phyloP scores from a whole-genome alignment of 1,139 yeast species.

The Candida frijolesensis region DNA sequence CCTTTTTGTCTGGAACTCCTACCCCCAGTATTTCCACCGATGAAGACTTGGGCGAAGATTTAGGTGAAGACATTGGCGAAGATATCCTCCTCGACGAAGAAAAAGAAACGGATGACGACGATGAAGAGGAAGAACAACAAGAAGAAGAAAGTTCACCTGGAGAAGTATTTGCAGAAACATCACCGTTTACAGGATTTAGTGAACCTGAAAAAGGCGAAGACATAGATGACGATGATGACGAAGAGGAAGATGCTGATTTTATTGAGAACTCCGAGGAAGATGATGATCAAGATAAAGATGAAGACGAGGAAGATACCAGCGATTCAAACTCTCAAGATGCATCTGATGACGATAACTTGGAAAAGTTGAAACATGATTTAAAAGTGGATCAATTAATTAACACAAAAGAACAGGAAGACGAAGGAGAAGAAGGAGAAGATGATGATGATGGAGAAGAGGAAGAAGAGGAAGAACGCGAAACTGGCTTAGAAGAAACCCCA shows the following conservation, averaged over 20 bases:
- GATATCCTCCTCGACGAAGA: neutral
- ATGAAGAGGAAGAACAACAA: conserved; percentile 20
- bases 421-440: conserved; percentile 19
- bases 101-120: neutral
- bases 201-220: conserved; percentile 28
- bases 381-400: conserved; percentile 31
- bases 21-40: conserved; percentile 12
- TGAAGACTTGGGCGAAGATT: conserved; percentile 17
- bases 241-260: conserved; percentile 19
- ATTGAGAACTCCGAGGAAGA: conserved; percentile 15
- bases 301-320: conserved; percentile 19
- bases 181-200: conserved; percentile 20
- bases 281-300: conserved; percentile 19
- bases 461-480: conserved; percentile 22
- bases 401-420: conserved; percentile 27
- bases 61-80: neutral
- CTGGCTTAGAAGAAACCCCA: conserved; percentile 6
- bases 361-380: conserved; percentile 35
- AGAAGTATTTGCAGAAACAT: conserved; percentile 18
- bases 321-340: conserved; percentile 5
- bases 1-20: conserved; percentile 8
- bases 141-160: conserved; percentile 14
- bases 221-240: conserved; percentile 14
- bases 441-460: conserved; percentile 20
- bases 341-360: conserved; percentile 29